phyloP scores from a whole-genome alignment of 495 filamentous ascomycete species.

The Lineolata rhizophorae region DNA sequence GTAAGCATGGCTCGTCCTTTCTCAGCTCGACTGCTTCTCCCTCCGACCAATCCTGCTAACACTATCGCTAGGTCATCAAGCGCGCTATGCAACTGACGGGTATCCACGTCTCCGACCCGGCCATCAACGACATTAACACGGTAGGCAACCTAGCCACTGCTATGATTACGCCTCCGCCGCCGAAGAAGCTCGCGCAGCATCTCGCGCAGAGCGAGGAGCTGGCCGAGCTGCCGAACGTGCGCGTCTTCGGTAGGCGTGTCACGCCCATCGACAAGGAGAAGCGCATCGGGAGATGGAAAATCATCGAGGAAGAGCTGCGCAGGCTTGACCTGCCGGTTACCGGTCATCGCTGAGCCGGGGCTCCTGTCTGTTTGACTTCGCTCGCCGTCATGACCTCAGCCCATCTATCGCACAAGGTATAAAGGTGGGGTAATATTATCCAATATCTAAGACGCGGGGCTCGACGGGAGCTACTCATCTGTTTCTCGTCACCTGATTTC shows the following conservation, averaged over 20 bases:
- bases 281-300: conserved; percentile 62
- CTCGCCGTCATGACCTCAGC: no score
- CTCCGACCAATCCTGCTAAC: conserved; percentile 5
- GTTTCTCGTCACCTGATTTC: no score
- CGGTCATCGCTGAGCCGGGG: not conserved
- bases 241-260: conserved; percentile 33
- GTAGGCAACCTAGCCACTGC: conserved; percentile 31
- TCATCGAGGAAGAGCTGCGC: conserved; percentile 52
- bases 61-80: conserved; percentile 41
- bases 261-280: conserved; percentile 50
- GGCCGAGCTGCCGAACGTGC: conserved; percentile 42
- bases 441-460: no score
- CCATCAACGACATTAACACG: conserved; percentile 29
- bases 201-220: conserved; percentile 18
- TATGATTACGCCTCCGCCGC: conserved; percentile 33
- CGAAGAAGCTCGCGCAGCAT: conserved; percentile 26
- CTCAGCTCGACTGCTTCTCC: not conserved
- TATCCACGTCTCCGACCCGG: conserved; percentile 44
- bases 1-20: not conserved
- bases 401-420: no score
- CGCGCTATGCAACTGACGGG: conserved; percentile 59
- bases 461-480: no score
- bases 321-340: conserved; percentile 25
- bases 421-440: no score
- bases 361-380: no score